Conservation (phyloP, 257 asterid species). For the Prunella vulgaris region DNA sequence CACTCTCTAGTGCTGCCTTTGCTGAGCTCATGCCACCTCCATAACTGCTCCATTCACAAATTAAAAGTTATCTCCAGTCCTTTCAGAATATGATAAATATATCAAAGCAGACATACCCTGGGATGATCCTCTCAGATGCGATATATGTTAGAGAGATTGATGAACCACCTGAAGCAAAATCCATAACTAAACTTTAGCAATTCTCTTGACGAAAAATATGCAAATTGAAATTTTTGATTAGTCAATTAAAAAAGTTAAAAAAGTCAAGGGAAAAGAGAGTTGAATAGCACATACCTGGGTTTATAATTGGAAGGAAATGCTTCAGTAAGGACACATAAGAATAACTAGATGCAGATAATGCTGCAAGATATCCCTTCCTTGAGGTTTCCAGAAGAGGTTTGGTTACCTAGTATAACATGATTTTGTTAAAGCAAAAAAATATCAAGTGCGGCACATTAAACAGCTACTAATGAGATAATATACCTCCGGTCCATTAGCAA, state of each 20-base stretch:
- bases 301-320: constrained; percentile 79
- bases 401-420: constrained; percentile 49
- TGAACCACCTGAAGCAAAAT: constrained; percentile 63
- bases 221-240: background rate
- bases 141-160: constrained; percentile 80
- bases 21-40: constrained; percentile 99
- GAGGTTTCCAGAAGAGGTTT: constrained; percentile 85
- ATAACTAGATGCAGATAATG: constrained; percentile 90
- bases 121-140: constrained; percentile 85
- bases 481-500: constrained; percentile 95
- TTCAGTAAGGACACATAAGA: constrained; percentile 68
- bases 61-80: background rate
- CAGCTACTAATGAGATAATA: background rate
- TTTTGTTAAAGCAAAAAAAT: constrained; percentile 10
- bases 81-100: background rate
- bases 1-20: constrained; percentile 87
- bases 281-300: constrained; percentile 54
- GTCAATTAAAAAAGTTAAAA: background rate
- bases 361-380: constrained; percentile 88
- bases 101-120: constrained; percentile 50
- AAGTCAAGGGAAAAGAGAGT: background rate
- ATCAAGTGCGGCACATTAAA: background rate
- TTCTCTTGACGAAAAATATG: background rate
- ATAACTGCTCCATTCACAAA: constrained; percentile 36
- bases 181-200: background rate